These are phyloP conservation scores for Xylaria multiplex DNA, from an alignment of 2,329 filamentous ascomycete species.

Conservation along the genomic window DNA sequence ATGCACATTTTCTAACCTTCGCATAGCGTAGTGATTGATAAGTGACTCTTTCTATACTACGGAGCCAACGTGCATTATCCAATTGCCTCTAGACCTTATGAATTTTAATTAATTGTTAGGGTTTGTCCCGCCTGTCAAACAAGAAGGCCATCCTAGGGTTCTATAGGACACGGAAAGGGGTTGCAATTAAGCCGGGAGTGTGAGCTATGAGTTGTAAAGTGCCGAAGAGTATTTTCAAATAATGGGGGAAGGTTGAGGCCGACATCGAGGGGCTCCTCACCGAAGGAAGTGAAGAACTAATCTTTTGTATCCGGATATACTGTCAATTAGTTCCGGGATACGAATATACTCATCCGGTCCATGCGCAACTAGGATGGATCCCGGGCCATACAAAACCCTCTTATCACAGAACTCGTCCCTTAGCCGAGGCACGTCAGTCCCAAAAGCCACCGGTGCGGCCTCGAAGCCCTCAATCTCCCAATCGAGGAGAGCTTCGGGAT, in stretches of 20 bases:
- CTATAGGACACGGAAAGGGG: neutral
- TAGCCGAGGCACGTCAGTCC: constrained; percentile 53
- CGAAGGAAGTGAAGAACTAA: constrained; percentile 35
- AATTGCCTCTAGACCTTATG: neutral
- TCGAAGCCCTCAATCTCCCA: constrained; percentile 53
- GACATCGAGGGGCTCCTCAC: neutral
- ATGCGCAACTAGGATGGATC: constrained; percentile 53
- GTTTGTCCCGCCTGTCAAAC: neutral
- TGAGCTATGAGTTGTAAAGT: neutral
- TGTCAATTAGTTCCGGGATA: constrained; percentile 50
- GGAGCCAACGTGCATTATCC: neutral
- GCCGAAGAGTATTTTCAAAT: neutral
- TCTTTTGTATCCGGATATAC: constrained; percentile 51
- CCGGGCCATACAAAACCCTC: constrained; percentile 53
- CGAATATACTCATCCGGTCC: constrained; percentile 51
- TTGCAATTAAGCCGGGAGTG: too few relatives aligned
- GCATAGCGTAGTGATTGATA: neutral
- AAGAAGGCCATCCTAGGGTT: neutral
- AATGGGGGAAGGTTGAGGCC: too few relatives aligned
- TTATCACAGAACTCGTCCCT: constrained; percentile 44
- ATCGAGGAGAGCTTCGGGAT: constrained; percentile 53
- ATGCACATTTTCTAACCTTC: too few relatives aligned
- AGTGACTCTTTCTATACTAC: neutral
- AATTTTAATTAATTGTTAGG: neutral
- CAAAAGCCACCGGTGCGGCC: constrained; percentile 51